Percentiles rank a stretch among this genome's conserved stretches.
Evolutionary conservation across 768 basidiomycete genomes (phyloP).

Genomic region (Hygrophoropsis aurantiaca): DNA sequence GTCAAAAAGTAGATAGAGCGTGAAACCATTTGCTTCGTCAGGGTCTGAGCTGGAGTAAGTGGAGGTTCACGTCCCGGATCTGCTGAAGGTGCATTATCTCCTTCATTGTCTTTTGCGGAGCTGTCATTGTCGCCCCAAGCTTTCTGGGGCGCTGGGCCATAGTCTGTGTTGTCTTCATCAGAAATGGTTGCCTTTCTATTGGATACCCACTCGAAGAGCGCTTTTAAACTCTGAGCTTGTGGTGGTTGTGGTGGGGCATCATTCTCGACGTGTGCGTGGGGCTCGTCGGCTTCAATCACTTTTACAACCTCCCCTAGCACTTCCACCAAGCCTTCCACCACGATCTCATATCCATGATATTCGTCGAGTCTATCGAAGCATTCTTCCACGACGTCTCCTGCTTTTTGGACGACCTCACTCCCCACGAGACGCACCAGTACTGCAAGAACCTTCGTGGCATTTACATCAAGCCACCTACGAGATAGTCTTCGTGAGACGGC

Average conservation of each 20-base stretch:
- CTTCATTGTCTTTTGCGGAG: slow-evolving; percentile 20
- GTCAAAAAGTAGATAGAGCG: slow-evolving; percentile 91
- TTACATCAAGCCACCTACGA: slow-evolving; percentile 77
- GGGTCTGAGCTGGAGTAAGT: slow-evolving; percentile 67
- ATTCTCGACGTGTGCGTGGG: slow-evolving; percentile 19
- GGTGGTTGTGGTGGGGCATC: slow-evolving; percentile 14
- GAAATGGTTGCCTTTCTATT: slow-evolving; percentile 37
- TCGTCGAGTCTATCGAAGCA: slow-evolving; percentile 97
- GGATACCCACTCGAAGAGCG: slow-evolving; percentile 66
- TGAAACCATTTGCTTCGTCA: slow-evolving; percentile 83
- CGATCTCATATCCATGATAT: slow-evolving; percentile 85
- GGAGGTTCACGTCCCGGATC: slow-evolving; percentile 41
- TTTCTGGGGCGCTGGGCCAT: slow-evolving; percentile 58
- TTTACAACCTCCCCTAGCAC: slow-evolving; percentile 85
- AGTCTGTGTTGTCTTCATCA: slow-evolving; percentile 46
- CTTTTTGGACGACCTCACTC: slow-evolving; percentile 79
- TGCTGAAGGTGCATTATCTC: slow-evolving; percentile 16
- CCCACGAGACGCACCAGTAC: slow-evolving; percentile 88
- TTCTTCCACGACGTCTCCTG: slow-evolving; percentile 94
- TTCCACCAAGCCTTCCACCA: slow-evolving; percentile 86
- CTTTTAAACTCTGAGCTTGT: slow-evolving; percentile 40
- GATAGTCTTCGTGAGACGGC: slow-evolving; percentile 83
- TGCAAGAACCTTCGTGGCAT: slow-evolving; percentile 86
- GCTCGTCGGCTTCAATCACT: slow-evolving; percentile 63
- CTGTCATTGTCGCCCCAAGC: slow-evolving; percentile 49